Percentiles rank a stretch among this genome's conserved stretches.
Conservation (phyloP, 1,139 yeast genomes). For the Taphrina wiesneri region DNA sequence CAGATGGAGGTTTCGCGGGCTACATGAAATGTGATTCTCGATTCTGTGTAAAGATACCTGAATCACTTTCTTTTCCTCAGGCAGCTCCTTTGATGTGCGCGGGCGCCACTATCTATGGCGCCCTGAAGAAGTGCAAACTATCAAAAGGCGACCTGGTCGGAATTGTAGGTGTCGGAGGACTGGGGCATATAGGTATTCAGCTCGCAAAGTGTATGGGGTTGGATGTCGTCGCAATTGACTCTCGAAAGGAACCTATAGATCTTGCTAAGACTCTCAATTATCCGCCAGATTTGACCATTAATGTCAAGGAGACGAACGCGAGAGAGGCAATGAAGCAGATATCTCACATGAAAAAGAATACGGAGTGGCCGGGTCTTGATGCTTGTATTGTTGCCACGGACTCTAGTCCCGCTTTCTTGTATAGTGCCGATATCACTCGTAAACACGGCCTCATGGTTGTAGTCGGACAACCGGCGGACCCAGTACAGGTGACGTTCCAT, state of each 20-base stretch:
- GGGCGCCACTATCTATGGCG: conserved; percentile 82
- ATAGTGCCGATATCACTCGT: conserved; percentile 14
- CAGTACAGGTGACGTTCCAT: conserved; percentile 5
- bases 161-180: conserved; percentile 79
- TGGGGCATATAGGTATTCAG: conserved; percentile 77
- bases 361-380: conserved; percentile 24
- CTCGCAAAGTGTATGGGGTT: conserved; percentile 81
- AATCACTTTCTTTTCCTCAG: conserved; percentile 68
- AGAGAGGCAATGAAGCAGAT: conserved; percentile 4
- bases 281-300: conserved; percentile 18
- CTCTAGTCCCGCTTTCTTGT: conserved; percentile 6
- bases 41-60: conserved; percentile 77
- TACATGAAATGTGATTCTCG: conserved; percentile 83
- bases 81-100: conserved; percentile 79
- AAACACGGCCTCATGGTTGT: conserved; percentile 21
- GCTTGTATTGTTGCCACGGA: conserved; percentile 14
- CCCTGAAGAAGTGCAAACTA: conserved; percentile 67
- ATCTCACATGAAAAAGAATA: not conserved
- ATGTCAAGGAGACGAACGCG: conserved; percentile 1
- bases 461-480: conserved; percentile 21
- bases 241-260: conserved; percentile 47
- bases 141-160: conserved; percentile 77
- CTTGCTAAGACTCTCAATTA: conserved; percentile 52
- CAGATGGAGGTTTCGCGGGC: conserved; percentile 71
- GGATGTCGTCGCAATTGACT: conserved; percentile 71